Base-by-base conservation (phyloP, 2,329 filamentous ascomycete genomes). In the Blumeria hordei region DNA sequence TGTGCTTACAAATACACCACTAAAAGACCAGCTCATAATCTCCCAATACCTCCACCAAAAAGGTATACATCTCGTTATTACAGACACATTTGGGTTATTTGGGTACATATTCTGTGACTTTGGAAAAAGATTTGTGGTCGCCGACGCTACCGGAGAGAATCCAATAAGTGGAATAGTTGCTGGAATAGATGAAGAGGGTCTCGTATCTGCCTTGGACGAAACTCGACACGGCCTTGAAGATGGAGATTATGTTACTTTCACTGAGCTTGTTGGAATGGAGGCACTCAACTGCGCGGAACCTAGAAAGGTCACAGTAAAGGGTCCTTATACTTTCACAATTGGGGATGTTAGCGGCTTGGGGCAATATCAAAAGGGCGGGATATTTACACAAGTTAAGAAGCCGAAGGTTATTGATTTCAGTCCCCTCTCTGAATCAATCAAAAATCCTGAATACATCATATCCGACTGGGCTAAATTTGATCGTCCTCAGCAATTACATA, bases 401-500 rank as follows among this genome's bases (percentile, higher is more conserved):
- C 92, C 92, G 53, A 94, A 92, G 71, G 78, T 87, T 55, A 70
- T 96, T 63, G 78, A 92, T 66, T 98, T 96, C 70, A 85, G 94
- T 71, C 74, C 80, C 43, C 77, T 95, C 56, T 80, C 80, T 44
- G 71, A 78, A 54, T 78, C 94, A 58, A 69, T 95, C 56, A 86
- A 86, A 69, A 84, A 87, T 56, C 92, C 92, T 2, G 90, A 95
- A 63, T 80, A 93, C 59, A 70, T 96, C 64, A 78, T 94, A 58
- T 94, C 92, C 21, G 92, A 98, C 67, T 98, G 88, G 65, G 92
- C 92, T 69, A 98, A 98, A 69, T 96, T 95, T 61, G 92, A 96
- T 68, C 83, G 92, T 49, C 92, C 92, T 0, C 80, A 83, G 60
- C 88, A 96, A 68, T 77, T 98, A 28, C 92, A 98, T 66, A 72